A percentile compares a stretch with the other conserved stretches of the same genome.
Evolutionary conservation across 495 filamentous ascomycete species (phyloP).

Genomic region (Aspergillus homomorphus): DNA sequence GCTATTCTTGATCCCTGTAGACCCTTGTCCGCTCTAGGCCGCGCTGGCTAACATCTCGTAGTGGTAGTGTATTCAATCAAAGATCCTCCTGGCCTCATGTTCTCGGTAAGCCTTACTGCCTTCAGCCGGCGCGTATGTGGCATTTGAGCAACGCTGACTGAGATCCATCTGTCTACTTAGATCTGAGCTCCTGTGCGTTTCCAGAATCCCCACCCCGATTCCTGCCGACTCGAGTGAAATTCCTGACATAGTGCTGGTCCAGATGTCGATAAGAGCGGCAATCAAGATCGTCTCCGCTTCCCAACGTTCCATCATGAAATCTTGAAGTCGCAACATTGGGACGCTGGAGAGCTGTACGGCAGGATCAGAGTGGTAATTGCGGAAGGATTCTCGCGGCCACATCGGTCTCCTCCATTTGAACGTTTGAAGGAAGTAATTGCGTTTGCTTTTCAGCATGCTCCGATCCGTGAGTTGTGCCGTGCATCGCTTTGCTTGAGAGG

Average conservation of each 20-base stretch:
- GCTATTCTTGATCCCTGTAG: slow-evolving; percentile 19
- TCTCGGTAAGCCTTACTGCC: slow-evolving; percentile 38
- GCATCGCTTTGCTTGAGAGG: not conserved
- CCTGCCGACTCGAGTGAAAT: not conserved
- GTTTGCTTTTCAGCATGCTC: slow-evolving; percentile 87
- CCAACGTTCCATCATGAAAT: slow-evolving; percentile 71
- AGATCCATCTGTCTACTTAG: slow-evolving; percentile 5
- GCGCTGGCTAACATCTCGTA: slow-evolving; percentile 1
- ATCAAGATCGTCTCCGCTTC: slow-evolving; percentile 64
- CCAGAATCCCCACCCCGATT: not conserved
- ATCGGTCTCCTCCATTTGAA: slow-evolving; percentile 57
- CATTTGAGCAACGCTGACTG: not conserved
- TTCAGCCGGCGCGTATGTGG: not conserved
- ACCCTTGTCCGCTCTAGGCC: not conserved
- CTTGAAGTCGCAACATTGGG: slow-evolving; percentile 68
- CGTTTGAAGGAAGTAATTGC: slow-evolving; percentile 68
- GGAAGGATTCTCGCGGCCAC: slow-evolving; percentile 60
- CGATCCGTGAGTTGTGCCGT: slow-evolving; percentile 54
- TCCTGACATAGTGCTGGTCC: not conserved
- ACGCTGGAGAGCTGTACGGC: slow-evolving; percentile 65
- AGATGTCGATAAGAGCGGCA: slow-evolving; percentile 61
- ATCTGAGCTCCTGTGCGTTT: slow-evolving; percentile 19
- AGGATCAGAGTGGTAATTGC: slow-evolving; percentile 75
- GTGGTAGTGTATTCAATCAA: slow-evolving; percentile 54
- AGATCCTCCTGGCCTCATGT: slow-evolving; percentile 59